Base-by-base conservation (phyloP, 768 basidiomycete genomes). In the Rhodosporidiobolus sp. region DNA sequence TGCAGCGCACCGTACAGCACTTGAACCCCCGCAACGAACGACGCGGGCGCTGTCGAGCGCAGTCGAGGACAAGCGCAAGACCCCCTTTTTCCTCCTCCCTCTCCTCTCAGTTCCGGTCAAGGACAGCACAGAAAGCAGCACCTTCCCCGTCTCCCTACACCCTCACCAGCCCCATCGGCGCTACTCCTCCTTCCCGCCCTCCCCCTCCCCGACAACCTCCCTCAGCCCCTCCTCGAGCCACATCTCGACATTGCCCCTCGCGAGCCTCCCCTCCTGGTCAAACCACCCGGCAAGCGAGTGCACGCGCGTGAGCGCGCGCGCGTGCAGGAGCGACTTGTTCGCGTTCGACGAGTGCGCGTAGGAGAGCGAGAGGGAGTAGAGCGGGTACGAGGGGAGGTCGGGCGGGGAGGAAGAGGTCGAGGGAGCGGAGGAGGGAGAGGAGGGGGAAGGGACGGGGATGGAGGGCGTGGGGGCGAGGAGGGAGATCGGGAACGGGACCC, bases 401-500 rank as follows among this genome's bases (percentile, higher is more conserved):
- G n/a, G n/a, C n/a, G n/a, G 16, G 22, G 24, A 0, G 55, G 67
- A 0, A 19, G 66, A 30, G 43, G n/a, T n/a, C n/a, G 34, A 5
- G 45, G 65, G 19, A 6, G 54, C 5, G 48, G 53, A 5, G 24
- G 72, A 32, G 20, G 38, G 22, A 12, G 26, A 7, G 58, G n/a
- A 28, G 30, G 48, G 28, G 28, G 26, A 35, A 48, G 35, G 24
- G n/a, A 35, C 22, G 57, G 66, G 19, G 46, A 30, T 22, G 32
- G 58, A 26, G 20, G 55, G 6, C 5, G 50, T 30, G 38, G 63
- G 16, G 24, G 52, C 4, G 58, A 68, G 62, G 38, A 72, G 71
- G 4, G 71, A 72, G 50, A 72, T 35, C 9, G 70, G 70, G 61
- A 67, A 72, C 2, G 70, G 70, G 30, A 72, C 49, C 65, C 65